phyloP scores from a whole-genome alignment of 305 asterid genomes.

The Rubia tinctorum region DNA sequence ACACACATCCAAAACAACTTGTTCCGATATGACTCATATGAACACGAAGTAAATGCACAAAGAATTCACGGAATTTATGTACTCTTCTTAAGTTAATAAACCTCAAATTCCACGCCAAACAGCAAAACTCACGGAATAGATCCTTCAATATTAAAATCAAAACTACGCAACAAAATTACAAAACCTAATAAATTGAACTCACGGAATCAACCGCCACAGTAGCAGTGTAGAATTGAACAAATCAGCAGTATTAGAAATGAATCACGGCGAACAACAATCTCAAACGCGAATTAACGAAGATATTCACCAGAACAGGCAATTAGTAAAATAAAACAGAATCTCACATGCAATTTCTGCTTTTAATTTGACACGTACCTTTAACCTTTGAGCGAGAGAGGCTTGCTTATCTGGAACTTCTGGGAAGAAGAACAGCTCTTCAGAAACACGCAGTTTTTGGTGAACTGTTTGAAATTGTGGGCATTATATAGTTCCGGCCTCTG shows the following conservation, averaged over 20 bases:
- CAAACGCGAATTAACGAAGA: neutral
- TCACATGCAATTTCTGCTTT: neutral
- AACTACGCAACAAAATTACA: neutral
- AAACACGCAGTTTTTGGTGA: neutral
- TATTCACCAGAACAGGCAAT: neutral
- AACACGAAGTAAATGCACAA: neutral
- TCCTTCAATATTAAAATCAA: neutral
- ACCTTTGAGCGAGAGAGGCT: neutral
- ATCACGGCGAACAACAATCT: too few relatives aligned
- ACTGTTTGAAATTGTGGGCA: neutral
- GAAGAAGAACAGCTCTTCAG: neutral
- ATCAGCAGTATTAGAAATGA: neutral
- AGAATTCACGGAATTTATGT: neutral
- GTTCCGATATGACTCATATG: neutral
- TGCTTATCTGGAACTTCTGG: neutral
- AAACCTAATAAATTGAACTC: neutral
- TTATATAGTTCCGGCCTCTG: neutral
- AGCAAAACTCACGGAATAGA: neutral
- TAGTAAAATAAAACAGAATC: neutral
- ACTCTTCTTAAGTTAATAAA: too few relatives aligned
- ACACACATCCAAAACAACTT: neutral
- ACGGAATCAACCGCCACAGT: neutral
- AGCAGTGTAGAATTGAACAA: neutral
- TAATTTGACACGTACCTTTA: conserved; percentile 5
- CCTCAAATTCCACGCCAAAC: neutral